A percentile compares a stretch with the other conserved stretches of the same genome.
Conservation (phyloP, 345 rosid species). For the Rhodomyrtus tomentosa region DNA sequence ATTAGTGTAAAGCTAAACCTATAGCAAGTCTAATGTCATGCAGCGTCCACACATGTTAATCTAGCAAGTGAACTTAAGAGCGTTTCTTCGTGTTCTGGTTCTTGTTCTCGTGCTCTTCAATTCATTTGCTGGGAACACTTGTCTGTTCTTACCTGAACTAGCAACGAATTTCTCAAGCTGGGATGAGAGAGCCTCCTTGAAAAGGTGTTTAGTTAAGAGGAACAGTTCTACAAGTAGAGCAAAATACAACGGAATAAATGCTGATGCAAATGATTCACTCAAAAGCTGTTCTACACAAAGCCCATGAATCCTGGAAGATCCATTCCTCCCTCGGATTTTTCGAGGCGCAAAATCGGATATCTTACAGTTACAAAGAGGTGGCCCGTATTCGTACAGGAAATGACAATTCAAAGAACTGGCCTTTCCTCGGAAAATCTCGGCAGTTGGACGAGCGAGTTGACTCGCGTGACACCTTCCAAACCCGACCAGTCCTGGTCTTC, state of each 20-base stretch:
- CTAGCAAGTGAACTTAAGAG: neutral
- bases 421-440: slow-evolving; percentile 86
- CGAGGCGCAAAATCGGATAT: neutral
- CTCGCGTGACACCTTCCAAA: slow-evolving; percentile 92
- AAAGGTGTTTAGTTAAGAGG: neutral
- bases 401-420: slow-evolving; percentile 17
- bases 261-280: neutral
- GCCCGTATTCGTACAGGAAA: neutral
- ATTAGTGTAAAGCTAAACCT: neutral
- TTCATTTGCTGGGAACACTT: neutral
- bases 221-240: neutral
- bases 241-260: neutral
- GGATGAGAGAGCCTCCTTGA: neutral
- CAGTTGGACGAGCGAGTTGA: slow-evolving; percentile 95
- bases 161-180: neutral
- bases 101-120: neutral
- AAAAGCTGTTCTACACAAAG: neutral
- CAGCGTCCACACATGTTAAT: neutral
- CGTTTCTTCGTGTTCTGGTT: neutral
- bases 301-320: neutral
- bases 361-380: neutral
- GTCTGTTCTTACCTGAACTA: neutral
- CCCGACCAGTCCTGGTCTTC: slow-evolving; percentile 92
- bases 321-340: neutral
- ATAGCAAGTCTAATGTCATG: neutral